These are phyloP conservation scores for Teratosphaeria pseudoeucalypti DNA, from an alignment of 2,329 filamentous ascomycete species.

Conservation along the genomic window DNA sequence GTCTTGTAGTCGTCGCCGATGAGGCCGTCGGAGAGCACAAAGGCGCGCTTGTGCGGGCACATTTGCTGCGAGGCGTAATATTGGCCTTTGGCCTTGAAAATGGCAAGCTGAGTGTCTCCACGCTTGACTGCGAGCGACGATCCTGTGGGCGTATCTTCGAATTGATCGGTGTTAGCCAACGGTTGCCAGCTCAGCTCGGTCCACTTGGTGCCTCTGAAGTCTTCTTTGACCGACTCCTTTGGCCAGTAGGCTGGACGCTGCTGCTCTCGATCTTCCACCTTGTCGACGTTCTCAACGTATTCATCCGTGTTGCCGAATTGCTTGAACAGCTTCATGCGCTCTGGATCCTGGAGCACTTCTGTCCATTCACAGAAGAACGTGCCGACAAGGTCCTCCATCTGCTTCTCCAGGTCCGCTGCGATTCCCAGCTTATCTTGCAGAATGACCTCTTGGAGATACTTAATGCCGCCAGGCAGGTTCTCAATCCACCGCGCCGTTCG, in stretches of 20 bases:
- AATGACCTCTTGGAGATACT: conserved; percentile 72
- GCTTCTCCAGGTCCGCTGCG: conserved; percentile 68
- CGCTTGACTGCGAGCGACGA: conserved; percentile 71
- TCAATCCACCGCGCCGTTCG: conserved; percentile 84
- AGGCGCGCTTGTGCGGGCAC: conserved; percentile 86
- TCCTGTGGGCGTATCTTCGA: conserved; percentile 59
- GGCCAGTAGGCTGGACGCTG: conserved; percentile 68
- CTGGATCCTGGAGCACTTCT: conserved; percentile 62
- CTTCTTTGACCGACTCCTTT: conserved; percentile 52
- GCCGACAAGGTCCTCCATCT: conserved; percentile 78
- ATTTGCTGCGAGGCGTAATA: conserved; percentile 88
- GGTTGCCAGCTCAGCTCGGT: conserved; percentile 66
- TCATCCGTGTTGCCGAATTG: conserved; percentile 80
- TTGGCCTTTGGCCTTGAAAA: conserved; percentile 71
- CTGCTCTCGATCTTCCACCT: conserved; percentile 63
- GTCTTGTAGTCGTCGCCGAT: conserved; percentile 56
- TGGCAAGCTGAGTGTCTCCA: conserved; percentile 77
- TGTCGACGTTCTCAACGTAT: conserved; percentile 55
- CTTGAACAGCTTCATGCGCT: conserved; percentile 57
- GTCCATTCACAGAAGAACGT: conserved; percentile 90
- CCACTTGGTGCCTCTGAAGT: conserved; percentile 65
- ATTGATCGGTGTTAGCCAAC: conserved; percentile 59
- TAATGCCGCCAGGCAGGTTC: conserved; percentile 69
- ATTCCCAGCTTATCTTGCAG: conserved; percentile 81
- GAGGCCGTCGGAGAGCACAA: conserved; percentile 77